These are phyloP conservation scores for Coffea eugenioides DNA, from an alignment of 257 asterid genomes.

Conservation along the genomic window DNA sequence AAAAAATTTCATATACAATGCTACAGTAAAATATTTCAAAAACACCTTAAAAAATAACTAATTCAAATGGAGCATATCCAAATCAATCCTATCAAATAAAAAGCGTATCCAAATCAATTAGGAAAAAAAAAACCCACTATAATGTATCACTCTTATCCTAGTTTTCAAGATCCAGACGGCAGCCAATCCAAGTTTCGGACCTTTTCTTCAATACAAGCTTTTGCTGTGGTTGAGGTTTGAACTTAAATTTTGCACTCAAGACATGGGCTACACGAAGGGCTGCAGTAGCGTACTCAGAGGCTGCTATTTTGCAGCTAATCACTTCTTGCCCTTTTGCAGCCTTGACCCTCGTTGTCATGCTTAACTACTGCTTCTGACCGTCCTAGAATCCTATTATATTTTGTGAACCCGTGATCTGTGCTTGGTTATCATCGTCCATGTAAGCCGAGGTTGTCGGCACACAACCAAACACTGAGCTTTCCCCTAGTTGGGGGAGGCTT, in stretches of 20 bases:
- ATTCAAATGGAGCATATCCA: too few relatives aligned
- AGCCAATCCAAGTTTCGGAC: slow-evolving; percentile 33
- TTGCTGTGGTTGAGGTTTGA: slow-evolving; percentile 47
- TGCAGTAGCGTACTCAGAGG: slow-evolving; percentile 17
- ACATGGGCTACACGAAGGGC: slow-evolving; percentile 47
- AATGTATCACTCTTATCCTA: slow-evolving; percentile 16
- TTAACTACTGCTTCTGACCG: slow-evolving; percentile 34
- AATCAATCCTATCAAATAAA: too few relatives aligned
- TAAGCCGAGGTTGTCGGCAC: slow-evolving; percentile 49
- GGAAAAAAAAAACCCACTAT: too few relatives aligned
- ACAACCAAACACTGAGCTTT: slow-evolving; percentile 33
- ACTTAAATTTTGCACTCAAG: slow-evolving; percentile 44
- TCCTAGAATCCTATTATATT: slow-evolving; percentile 25
- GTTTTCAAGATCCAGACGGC: slow-evolving; percentile 50
- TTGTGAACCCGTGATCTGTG: neutral
- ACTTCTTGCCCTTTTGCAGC: slow-evolving; percentile 25
- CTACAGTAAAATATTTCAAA: too few relatives aligned
- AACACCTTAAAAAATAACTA: too few relatives aligned
- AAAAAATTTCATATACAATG: too few relatives aligned
- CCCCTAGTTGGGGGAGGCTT: slow-evolving; percentile 30
- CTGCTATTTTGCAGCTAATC: slow-evolving; percentile 15
- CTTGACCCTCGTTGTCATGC: slow-evolving; percentile 22
- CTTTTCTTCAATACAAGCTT: slow-evolving; percentile 16
- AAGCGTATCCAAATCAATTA: too few relatives aligned
- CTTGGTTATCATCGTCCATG: slow-evolving; percentile 9